phyloP scores from a whole-genome alignment of 208 protist genomes.

The Trypanosoma scelopori region DNA sequence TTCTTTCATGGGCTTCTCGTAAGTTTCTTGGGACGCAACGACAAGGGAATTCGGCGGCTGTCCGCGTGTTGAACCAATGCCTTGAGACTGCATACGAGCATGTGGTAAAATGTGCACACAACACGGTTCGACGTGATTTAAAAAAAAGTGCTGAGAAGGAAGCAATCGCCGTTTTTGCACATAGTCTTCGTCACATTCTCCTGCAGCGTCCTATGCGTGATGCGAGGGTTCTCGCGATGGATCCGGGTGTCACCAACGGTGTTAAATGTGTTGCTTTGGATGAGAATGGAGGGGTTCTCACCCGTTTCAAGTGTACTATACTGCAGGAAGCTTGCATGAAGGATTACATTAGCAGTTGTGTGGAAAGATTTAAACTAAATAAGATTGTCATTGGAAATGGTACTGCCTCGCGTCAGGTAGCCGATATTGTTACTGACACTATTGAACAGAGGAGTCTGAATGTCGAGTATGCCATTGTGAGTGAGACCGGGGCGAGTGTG shows the following conservation, averaged over 20 bases:
- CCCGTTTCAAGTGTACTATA: constrained; percentile 70
- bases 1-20: constrained; percentile 30
- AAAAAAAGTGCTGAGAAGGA: constrained; percentile 75
- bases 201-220: constrained; percentile 68
- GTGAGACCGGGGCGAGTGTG: constrained; percentile 84
- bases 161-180: constrained; percentile 75
- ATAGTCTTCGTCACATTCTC: constrained; percentile 80
- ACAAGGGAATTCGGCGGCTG: constrained; percentile 30
- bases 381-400: constrained; percentile 88
- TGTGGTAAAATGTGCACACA: constrained; percentile 44
- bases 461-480: constrained; percentile 81
- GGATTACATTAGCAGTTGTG: constrained; percentile 48
- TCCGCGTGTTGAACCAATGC: constrained; percentile 20
- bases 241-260: constrained; percentile 77
- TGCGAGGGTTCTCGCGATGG: constrained; percentile 78
- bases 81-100: constrained; percentile 41
- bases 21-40: constrained; percentile 31
- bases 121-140: constrained; percentile 57
- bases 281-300: constrained; percentile 62
- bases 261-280: constrained; percentile 85
- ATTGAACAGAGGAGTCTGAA: constrained; percentile 42
- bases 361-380: constrained; percentile 55
- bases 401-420: constrained; percentile 65
- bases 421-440: constrained; percentile 50
- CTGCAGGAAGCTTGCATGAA: constrained; percentile 64